Base-by-base conservation (phyloP, 768 basidiomycete species). In the Phanerochaete carnosa region DNA sequence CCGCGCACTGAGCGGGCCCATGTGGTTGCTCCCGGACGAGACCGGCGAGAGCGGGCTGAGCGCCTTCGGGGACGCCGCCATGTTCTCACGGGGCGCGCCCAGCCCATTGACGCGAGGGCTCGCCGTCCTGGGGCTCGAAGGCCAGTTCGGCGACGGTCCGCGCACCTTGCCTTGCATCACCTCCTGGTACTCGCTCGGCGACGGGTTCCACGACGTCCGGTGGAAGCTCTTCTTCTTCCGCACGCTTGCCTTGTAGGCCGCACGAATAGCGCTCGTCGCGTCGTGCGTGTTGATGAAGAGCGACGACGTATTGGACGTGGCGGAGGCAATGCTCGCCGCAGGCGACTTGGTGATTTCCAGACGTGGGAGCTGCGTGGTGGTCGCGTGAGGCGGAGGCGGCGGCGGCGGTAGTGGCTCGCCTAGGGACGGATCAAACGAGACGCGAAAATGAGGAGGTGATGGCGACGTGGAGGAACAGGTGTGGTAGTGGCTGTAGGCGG, bases 181-280 rank as follows among this genome's bases (percentile, higher is more conserved):
- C 23, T 52, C 61, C 23, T 12, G 23, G 50, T 49, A 58, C 50
- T 64, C 62, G 15, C 61, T 55, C 11, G 66, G 60, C 32, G 57
- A 63, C 55, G 69, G 69, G 59, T 69, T 79, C 83, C 83, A 84
- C 53, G 83, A 84, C 58, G 78, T 78, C 45, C 83, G 75, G 62
- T 81, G 78, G 63, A 79, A 74, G 63, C 75, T 79, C 61, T 75
- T 76, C 64, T 78, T 77, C 68, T 77, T 77, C 32, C 77, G 72
- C 55, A 77, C 77, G 51, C 82, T 81, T 19, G 79, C 73, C 68
- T 77, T 77, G 52, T 80, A 80, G 12, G 83, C 84, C 1, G 81
- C 81, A 23, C 83, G 79, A 50, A 84, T 83, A 33, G 80, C 81
- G 16, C 77, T 71, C 1, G 70, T 70, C 60, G 71, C 71, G 57